Evolutionary conservation across 140 eudicot genomes (phyloP), one percentile per base, ranked within the genome.

Genomic region (Ambrosia hybrid): DNA sequence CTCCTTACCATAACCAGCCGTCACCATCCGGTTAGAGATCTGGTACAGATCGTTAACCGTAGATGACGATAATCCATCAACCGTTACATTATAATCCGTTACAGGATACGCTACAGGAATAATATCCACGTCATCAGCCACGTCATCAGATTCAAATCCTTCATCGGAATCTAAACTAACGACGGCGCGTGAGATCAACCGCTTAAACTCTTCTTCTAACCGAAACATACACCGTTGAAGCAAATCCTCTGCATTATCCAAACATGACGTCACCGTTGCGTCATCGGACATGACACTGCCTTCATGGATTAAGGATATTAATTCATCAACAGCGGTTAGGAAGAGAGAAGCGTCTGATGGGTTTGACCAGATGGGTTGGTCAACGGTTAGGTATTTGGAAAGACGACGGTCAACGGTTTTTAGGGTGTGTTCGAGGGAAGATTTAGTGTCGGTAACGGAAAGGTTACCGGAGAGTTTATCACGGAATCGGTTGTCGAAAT

Each of bases 221-320:
- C 91, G 71, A 57, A 84, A 91, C 89, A 88, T 78, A 6, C 86
- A 78, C 68, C 80, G 89, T 56, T 82, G 95, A 7, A 95, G 84
- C 77, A 95, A 63, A 57, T 91, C 95, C 75, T 95, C 97, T 0
- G 97, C 99, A 13, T 91, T 85, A 59, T 88, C 87, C 4, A 95
- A 82, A 74, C 63, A 66, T 0, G 73, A 52, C 11, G 81, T 71
- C 17, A 88, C 83, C 21, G 76, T 9, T 48, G 83, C 73, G 2
- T 88, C 90, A 53, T 75, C 82, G 5, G 89, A 92, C 37, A 84
- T 21, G 2, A 88, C 94, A 34, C 81, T 75, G 86, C 92, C 88
- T 11, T 93, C 96, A 2, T 84, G 83, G 9, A 91, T 77, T 12
- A 82, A 43, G 11, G 73, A 68, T 13, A 81, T 73, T 0, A 95